A percentile compares a stretch with the other conserved stretches of the same genome.
phyloP scores from a whole-genome alignment of 2,329 filamentous ascomycete species.

The Trichophyton verrucosum region DNA sequence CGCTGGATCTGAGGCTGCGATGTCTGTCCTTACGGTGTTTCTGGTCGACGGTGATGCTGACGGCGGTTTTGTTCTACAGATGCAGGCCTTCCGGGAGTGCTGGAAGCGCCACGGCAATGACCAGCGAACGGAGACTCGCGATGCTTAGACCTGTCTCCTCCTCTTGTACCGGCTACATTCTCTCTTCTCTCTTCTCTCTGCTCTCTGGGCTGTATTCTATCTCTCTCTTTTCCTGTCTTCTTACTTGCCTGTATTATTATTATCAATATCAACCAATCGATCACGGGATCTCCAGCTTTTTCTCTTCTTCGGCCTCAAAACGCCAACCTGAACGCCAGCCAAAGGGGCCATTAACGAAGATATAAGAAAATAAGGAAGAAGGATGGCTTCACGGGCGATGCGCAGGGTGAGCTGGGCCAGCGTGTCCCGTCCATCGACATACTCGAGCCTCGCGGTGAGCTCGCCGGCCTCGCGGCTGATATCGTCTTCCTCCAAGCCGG shows the following conservation, averaged over 20 bases:
- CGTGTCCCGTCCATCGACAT: background rate
- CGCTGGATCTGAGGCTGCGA: too few species aligned
- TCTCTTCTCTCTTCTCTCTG: background rate
- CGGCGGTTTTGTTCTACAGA: constrained; percentile 40
- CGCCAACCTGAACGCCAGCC: background rate
- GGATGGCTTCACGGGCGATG: constrained; percentile 6
- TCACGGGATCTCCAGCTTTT: background rate
- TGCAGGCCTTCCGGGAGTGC: constrained; percentile 78
- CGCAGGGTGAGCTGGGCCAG: background rate
- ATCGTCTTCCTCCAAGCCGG: constrained; percentile 8
- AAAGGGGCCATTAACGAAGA: too few species aligned
- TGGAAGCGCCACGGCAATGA: constrained; percentile 89
- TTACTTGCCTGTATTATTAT: background rate
- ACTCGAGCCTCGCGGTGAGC: background rate
- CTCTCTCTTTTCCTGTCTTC: background rate
- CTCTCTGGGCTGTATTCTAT: background rate
- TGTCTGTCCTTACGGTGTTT: too few species aligned
- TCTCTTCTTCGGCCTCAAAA: background rate
- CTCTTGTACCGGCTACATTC: background rate
- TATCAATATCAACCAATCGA: background rate
- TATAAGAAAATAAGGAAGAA: too few species aligned
- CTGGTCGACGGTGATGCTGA: background rate
- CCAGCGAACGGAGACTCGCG: constrained; percentile 63
- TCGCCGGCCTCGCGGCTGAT: background rate
- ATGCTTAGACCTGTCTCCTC: constrained; percentile 36